Percentiles rank a stretch among this genome's conserved stretches.
Evolutionary conservation across 2,329 filamentous ascomycete species (phyloP).

Genomic region (Penicillium sclerotigenum): DNA sequence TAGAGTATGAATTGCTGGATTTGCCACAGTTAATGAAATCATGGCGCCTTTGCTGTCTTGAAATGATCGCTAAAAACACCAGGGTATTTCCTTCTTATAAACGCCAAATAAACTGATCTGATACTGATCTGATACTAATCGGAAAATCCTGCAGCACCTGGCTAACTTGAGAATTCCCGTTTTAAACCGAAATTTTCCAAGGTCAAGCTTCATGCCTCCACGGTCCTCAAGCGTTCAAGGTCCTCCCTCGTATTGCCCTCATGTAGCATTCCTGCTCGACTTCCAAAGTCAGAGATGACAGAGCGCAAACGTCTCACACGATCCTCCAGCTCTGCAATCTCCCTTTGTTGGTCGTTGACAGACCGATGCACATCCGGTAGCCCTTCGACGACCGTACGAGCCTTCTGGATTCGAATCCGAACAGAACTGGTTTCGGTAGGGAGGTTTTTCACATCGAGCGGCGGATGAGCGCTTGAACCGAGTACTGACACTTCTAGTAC

Average conservation of each 20-base stretch:
- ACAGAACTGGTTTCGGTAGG: conserved; percentile 72
- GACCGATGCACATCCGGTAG: conserved; percentile 46
- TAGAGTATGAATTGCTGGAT: not conserved
- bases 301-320: conserved; percentile 39
- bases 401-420: conserved; percentile 79
- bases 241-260: not conserved
- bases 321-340: conserved; percentile 44
- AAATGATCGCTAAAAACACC: conserved; percentile 4
- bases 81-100: conserved; percentile 9
- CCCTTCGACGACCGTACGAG: conserved; percentile 52
- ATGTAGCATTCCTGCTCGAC: conserved; percentile 23
- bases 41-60: not conserved
- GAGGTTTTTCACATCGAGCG: conserved; percentile 70
- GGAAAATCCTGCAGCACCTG: not conserved
- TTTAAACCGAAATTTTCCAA: too few species aligned
- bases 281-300: conserved; percentile 43
- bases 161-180: not conserved
- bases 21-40: not conserved
- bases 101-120: not conserved
- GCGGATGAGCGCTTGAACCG: conserved; percentile 37
- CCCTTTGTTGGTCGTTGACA: conserved; percentile 44
- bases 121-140: not conserved
- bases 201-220: not conserved
- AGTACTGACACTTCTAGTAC: conserved; percentile 23
- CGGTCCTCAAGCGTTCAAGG: not conserved